Evolutionary conservation across 2,329 filamentous ascomycete species (phyloP).

Genomic region (Dothistroma pini): DNA sequence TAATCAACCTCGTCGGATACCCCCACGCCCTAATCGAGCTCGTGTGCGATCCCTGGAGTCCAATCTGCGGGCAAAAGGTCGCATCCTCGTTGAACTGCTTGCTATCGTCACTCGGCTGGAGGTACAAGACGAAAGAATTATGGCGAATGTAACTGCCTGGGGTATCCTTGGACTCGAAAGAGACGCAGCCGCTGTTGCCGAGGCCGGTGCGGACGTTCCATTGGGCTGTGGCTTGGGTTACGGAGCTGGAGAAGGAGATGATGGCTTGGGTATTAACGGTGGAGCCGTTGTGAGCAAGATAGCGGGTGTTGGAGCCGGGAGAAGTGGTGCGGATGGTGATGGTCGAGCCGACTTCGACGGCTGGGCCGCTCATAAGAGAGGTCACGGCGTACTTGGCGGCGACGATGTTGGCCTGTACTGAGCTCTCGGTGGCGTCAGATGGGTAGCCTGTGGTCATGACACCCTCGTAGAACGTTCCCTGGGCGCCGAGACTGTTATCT

Average conservation of each 20-base stretch:
- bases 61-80: constrained; percentile 57
- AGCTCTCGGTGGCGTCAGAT: constrained; percentile 55
- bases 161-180: constrained; percentile 58
- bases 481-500: constrained; percentile 57
- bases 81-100: constrained; percentile 60
- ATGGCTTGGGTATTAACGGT: constrained; percentile 56
- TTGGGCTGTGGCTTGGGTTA: constrained; percentile 52
- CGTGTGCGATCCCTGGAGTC: constrained; percentile 44
- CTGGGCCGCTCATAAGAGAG: constrained; percentile 48
- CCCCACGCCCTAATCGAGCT: constrained; percentile 55
- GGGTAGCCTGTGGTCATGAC: constrained; percentile 63
- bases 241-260: constrained; percentile 47
- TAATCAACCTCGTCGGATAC: constrained; percentile 57
- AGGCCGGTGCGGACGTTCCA: constrained; percentile 56
- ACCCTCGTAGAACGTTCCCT: constrained; percentile 56
- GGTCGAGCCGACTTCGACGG: constrained; percentile 47
- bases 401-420: constrained; percentile 52
- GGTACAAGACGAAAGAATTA: constrained; percentile 49
- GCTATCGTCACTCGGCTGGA: constrained; percentile 52
- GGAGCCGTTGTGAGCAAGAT: constrained; percentile 52
- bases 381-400: constrained; percentile 54
- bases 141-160: constrained; percentile 59
- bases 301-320: constrained; percentile 51
- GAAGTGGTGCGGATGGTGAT: constrained; percentile 57
- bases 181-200: constrained; percentile 54